Percentiles rank a stretch among this genome's conserved stretches.
These are phyloP conservation scores for Magnusiomyces paraingens DNA, from an alignment of 1,139 yeast genomes.

Conservation along the genomic window DNA sequence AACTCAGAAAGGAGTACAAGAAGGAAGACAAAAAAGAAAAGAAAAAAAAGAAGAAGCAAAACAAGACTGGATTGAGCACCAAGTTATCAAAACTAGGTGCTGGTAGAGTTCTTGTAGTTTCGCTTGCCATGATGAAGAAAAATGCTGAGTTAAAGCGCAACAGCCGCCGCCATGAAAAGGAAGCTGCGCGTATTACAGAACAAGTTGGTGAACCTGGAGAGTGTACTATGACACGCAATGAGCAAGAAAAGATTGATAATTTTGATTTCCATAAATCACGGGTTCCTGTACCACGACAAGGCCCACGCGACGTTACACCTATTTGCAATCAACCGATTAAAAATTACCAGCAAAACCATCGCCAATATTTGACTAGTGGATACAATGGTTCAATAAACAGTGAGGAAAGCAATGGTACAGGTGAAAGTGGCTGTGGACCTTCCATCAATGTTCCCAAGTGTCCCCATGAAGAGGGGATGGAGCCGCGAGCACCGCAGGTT, in stretches of 20 bases:
- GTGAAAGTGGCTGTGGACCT: not conserved
- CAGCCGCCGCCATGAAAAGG: not conserved
- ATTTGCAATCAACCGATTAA: not conserved
- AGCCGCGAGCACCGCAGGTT: not conserved
- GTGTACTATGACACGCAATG: not conserved
- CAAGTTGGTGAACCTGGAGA: not conserved
- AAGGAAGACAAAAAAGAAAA: not conserved
- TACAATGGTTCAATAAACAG: not conserved
- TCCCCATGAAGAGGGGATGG: not conserved
- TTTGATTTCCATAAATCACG: not conserved
- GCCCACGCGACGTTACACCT: not conserved
- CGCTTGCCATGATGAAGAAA: not conserved
- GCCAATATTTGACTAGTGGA: not conserved
- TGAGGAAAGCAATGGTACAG: not conserved
- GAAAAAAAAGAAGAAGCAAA: not conserved
- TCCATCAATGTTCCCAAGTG: not conserved
- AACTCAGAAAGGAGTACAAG: not conserved
- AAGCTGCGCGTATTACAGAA: not conserved
- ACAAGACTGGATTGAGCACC: not conserved
- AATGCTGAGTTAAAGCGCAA: slow-evolving; percentile 3
- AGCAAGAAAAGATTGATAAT: not conserved
- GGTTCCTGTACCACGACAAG: not conserved
- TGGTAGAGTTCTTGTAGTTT: not conserved
- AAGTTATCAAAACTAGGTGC: not conserved
- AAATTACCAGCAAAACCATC: not conserved